Evolutionary conservation across 2,329 filamentous ascomycete species (phyloP), one percentile per base, ranked within the genome.

Genomic region (Aureobasidium sp.): DNA sequence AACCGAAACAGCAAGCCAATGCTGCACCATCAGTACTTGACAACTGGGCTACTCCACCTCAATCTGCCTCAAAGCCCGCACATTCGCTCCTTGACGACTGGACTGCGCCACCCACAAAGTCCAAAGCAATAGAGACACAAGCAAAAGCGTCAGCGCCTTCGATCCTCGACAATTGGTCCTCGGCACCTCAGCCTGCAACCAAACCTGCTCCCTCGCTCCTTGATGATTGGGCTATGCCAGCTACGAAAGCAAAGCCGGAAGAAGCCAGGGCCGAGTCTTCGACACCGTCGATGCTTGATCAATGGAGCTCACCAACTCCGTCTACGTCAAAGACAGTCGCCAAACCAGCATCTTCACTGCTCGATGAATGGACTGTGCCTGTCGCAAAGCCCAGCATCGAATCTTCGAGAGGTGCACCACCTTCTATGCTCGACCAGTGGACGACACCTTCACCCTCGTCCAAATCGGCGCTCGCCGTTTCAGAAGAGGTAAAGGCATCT

Each of bases 1-100:
- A 15, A n/a, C 59, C 51, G 6, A 57, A 59, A 47, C 59, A 63
- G 36, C 24, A 52, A 12, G 3, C 32, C 2, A 59, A 26, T 4
- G 13, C 57, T 5, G 37, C 67, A 67, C 56, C 56, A 4, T 59
- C 41, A 8, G 50, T 59, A 24, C 56, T 60, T 3, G 56, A 55
- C n/a, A 20, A 29, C 24, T 53, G 41, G 48, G 34, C 13, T 12
- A 12, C 32, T 5, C 32, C 29, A 1, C 17, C 48, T 12, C 39
- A 47, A 5, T 24, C 59, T 3, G 34, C 10, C 8, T 20, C 59
- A 9, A 69, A 74, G 5, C 77, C 79, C 29, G 68, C 26, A 29
- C 20, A 37, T 68, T 73, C 52, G 64, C 68, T 62, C 52, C 46
- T 61, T 65, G 20, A 66, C 59, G 39, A 69, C 64, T 59, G 65